A percentile compares a stretch with the other conserved stretches of the same genome.
Conservation (phyloP, 1,139 yeast genomes). For the Blastobotrys illinoisensis region DNA sequence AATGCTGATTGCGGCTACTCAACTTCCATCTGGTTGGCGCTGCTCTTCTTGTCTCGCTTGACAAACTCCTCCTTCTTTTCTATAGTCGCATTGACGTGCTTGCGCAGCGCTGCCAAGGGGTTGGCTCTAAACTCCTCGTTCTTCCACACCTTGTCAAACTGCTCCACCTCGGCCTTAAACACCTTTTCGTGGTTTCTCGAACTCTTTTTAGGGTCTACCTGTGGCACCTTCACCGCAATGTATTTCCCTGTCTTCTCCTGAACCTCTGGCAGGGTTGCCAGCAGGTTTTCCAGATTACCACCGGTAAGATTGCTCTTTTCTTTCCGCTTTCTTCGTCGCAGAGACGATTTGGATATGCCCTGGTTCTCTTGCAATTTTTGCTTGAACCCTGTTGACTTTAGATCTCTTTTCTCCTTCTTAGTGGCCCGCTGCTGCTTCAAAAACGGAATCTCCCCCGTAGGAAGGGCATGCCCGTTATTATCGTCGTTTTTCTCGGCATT, state of each 20-base stretch:
- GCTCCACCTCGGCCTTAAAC: constrained; percentile 27
- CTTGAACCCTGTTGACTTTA: constrained; percentile 18
- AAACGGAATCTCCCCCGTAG: constrained; percentile 20
- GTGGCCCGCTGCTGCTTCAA: constrained; percentile 23
- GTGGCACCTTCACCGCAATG: constrained; percentile 16
- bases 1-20: neutral
- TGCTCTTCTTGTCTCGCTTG: constrained; percentile 10
- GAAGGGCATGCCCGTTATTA: neutral
- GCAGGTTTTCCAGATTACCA: constrained; percentile 28
- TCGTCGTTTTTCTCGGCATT: neutral
- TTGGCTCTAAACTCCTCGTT: constrained; percentile 21
- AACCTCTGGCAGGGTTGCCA: constrained; percentile 28
- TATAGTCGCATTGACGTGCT: constrained; percentile 19
- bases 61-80: constrained; percentile 22
- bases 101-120: constrained; percentile 27
- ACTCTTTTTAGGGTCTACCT: constrained; percentile 24
- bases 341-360: constrained; percentile 28
- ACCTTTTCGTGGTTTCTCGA: constrained; percentile 29
- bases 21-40: constrained; percentile 5
- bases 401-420: constrained; percentile 27
- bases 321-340: constrained; percentile 24
- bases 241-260: constrained; percentile 7
- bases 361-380: constrained; percentile 11
- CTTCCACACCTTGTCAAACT: constrained; percentile 25
- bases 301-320: constrained; percentile 24